phyloP scores from a whole-genome alignment of 2,329 filamentous ascomycete genomes.

The Colletotrichum noveboracense region DNA sequence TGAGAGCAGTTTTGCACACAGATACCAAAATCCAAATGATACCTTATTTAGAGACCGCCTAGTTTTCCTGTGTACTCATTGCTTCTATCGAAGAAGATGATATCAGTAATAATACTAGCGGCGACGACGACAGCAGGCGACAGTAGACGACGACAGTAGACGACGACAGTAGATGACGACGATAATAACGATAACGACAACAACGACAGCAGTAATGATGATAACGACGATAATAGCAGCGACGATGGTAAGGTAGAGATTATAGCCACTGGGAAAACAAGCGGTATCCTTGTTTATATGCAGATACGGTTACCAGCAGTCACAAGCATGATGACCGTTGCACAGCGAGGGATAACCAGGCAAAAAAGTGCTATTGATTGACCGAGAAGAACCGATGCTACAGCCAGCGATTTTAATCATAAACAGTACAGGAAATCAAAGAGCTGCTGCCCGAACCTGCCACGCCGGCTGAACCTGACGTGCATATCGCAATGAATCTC shows the following conservation, averaged over 20 bases:
- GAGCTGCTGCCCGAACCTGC: background rate
- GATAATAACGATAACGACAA: background rate
- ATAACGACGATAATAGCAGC: background rate
- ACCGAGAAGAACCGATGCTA: background rate
- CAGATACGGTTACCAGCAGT: background rate
- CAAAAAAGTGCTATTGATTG: background rate
- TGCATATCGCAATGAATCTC: background rate
- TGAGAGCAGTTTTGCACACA: conserved; percentile 2
- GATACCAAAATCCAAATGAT: conserved; percentile 19
- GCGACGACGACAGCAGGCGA: background rate
- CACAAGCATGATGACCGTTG: background rate
- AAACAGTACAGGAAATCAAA: background rate
- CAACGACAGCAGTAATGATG: background rate
- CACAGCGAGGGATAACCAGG: background rate
- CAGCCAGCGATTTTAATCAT: background rate
- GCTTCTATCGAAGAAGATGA: background rate
- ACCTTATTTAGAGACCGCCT: background rate
- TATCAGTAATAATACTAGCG: background rate
- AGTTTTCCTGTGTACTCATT: background rate
- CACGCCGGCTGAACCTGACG: background rate
- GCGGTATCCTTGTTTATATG: background rate
- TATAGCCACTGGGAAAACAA: background rate
- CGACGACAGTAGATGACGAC: no score
- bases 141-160: no score
- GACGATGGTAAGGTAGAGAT: background rate